A percentile compares a stretch with the other conserved stretches of the same genome.
These are phyloP conservation scores for Penicillium herquei DNA, from an alignment of 495 filamentous ascomycete species.

Conservation along the genomic window DNA sequence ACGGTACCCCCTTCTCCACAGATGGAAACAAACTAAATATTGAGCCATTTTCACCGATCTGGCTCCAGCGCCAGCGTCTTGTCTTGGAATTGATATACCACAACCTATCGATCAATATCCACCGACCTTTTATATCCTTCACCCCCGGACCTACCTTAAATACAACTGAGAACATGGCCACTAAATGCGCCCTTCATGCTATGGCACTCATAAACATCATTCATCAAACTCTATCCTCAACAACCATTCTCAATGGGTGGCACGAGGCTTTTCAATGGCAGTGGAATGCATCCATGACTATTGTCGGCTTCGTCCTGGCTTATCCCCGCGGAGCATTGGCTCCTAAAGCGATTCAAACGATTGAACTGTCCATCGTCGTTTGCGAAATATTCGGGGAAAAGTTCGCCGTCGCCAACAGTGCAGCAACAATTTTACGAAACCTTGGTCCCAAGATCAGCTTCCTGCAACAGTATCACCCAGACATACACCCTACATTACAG, in stretches of 20 bases:
- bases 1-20: slow-evolving; percentile 41
- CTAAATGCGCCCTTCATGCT: slow-evolving; percentile 44
- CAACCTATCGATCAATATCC: slow-evolving; percentile 40
- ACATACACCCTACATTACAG: not conserved
- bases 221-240: slow-evolving; percentile 46
- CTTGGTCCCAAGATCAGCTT: slow-evolving; percentile 1
- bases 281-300: slow-evolving; percentile 51
- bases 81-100: slow-evolving; percentile 53
- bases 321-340: slow-evolving; percentile 32
- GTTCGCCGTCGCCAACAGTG: slow-evolving; percentile 42
- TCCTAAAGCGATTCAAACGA: slow-evolving; percentile 29
- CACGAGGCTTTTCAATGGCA: slow-evolving; percentile 51
- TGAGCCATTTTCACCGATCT: slow-evolving; percentile 34
- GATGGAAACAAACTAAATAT: slow-evolving; percentile 36
- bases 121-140: slow-evolving; percentile 49
- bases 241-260: slow-evolving; percentile 47
- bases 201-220: slow-evolving; percentile 49
- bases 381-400: slow-evolving; percentile 48
- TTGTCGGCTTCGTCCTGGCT: slow-evolving; percentile 49
- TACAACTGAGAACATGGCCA: slow-evolving; percentile 29
- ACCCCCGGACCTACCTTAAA: slow-evolving; percentile 9
- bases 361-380: slow-evolving; percentile 37
- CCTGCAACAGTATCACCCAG: not conserved
- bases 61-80: slow-evolving; percentile 51
- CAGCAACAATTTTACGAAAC: slow-evolving; percentile 23